Conservation (phyloP, 805 yeast species). For the Metschnikowia reukaufii region DNA sequence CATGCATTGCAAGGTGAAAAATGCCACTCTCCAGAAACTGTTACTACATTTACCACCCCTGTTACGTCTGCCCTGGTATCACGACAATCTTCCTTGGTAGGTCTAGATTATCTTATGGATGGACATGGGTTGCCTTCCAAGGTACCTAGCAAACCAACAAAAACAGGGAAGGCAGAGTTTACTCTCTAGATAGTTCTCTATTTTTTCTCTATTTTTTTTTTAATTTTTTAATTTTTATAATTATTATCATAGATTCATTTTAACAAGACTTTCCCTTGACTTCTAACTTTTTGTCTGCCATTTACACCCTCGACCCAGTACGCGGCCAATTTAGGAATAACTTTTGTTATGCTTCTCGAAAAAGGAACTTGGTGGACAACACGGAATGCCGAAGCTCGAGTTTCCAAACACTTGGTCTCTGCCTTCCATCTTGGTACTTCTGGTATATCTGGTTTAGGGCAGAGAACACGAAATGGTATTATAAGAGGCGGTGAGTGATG, state of each 20-base stretch:
- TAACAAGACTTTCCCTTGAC: neutral
- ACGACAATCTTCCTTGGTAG: constrained; percentile 15
- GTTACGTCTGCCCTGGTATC: constrained; percentile 17
- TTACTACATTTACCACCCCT: constrained; percentile 20
- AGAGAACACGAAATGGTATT: constrained; percentile 6
- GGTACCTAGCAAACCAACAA: neutral
- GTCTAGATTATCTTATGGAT: constrained; percentile 4
- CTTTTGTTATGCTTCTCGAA: constrained; percentile 4
- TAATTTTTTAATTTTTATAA: too few relatives aligned
- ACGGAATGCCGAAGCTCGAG: neutral
- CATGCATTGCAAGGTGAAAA: constrained; percentile 17
- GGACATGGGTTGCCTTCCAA: constrained; percentile 4
- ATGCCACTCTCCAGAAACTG: constrained; percentile 21
- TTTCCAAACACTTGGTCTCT: neutral
- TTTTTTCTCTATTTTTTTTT: too few relatives aligned
- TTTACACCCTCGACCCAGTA: neutral
- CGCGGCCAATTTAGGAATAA: neutral
- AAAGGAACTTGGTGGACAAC: neutral
- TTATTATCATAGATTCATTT: neutral
- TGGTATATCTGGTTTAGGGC: constrained; percentile 4
- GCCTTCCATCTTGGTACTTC: neutral
- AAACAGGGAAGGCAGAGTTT: constrained; percentile 9
- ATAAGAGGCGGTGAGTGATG: constrained; percentile 10
- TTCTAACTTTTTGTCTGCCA: neutral
- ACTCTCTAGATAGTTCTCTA: constrained; percentile 6